Base-by-base conservation (phyloP, 257 asterid species). In the Buddleja alternifolia region DNA sequence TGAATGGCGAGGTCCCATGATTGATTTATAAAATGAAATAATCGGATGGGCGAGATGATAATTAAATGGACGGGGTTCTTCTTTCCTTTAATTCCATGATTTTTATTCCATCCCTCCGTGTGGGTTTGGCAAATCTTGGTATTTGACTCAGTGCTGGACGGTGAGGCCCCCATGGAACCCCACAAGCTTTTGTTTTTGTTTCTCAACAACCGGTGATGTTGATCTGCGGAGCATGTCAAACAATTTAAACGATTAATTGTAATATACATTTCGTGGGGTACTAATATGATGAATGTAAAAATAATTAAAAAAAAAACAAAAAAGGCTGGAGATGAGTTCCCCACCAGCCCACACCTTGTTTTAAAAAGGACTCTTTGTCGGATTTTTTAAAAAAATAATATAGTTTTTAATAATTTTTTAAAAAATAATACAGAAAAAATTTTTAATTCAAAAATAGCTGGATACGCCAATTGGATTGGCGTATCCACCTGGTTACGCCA, bases 191-290 rank as follows among this genome's bases (percentile, higher is more conserved):
- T 45, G 4, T 37, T 47, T 12, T 58, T 59, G 34, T 14, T 69
- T 14, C 55, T 20, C 66, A 76, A 76, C 77, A 59, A 76, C 74
- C 73, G 17, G 17, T 41, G 81, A 76, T 71, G 52, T 58, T 58
- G 70, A 65, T 57, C 24, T 37, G 61, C 15, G 7, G 50, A 64
- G 54, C 19, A 73, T 32, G 62, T 66, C 63, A 50, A 45, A 58
- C 63, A 58, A 58, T 48, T 25, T 63, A 45, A 24, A 65, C 16
- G 9, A 37, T 21, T 65, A 7, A 32, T 24, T 42, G 41, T 11
- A 11, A 25, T 47, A 19, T 8, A 8, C 7, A 14, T 8, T 41
- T 41, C 3, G 2, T 2, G 9, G 24, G 4, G 60, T 21, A 16
- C 6, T 24, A 57, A 17, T 15, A 6, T 39, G 20, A 10, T 16